Percentiles rank a stretch among this genome's conserved stretches.
These are phyloP conservation scores for Bacterosira constricta DNA, from an alignment of 108 stramenopile species.

Conservation along the genomic window DNA sequence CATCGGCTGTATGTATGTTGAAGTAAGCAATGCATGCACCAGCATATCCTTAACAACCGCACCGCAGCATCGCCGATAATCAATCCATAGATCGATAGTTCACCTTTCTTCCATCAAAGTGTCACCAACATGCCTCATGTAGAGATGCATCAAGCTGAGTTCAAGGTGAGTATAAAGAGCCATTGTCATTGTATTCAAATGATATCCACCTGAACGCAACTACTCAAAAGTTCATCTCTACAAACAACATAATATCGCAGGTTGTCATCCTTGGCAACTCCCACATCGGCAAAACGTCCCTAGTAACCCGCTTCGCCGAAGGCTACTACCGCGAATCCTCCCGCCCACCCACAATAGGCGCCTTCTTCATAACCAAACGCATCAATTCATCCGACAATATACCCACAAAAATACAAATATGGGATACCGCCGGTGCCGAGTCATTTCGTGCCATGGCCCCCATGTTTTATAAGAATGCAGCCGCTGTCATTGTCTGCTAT, in stretches of 20 bases:
- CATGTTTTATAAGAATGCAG: conserved; percentile 73
- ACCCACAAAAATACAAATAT: conserved; percentile 81
- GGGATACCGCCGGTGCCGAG: conserved; percentile 85
- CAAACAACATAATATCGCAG: conserved; percentile 45
- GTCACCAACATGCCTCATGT: conserved; percentile 90
- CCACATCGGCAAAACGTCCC: conserved; percentile 80
- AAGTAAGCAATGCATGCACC: too few relatives aligned
- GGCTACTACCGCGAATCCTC: conserved; percentile 73
- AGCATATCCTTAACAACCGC: too few relatives aligned
- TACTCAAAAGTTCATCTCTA: too few relatives aligned
- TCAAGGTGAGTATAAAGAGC: conserved; percentile 81
- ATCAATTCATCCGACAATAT: conserved; percentile 58
- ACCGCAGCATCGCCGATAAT: too few relatives aligned
- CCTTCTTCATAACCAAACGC: conserved; percentile 81
- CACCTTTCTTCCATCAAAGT: too few relatives aligned
- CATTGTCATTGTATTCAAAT: too few relatives aligned
- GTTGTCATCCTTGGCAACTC: conserved; percentile 86
- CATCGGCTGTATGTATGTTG: too few relatives aligned
- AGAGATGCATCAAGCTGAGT: conserved; percentile 83
- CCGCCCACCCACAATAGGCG: conserved; percentile 67
- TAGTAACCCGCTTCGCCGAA: conserved; percentile 85
- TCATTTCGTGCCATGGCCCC: conserved; percentile 64
- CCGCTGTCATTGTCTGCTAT: conserved; percentile 81
- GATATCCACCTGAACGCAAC: not conserved
- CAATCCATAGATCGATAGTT: too few relatives aligned